Percentiles rank a stretch among this genome's conserved stretches.
Evolutionary conservation across 2,329 filamentous ascomycete species (phyloP).

Genomic region (Sodiomyces alkalinus): DNA sequence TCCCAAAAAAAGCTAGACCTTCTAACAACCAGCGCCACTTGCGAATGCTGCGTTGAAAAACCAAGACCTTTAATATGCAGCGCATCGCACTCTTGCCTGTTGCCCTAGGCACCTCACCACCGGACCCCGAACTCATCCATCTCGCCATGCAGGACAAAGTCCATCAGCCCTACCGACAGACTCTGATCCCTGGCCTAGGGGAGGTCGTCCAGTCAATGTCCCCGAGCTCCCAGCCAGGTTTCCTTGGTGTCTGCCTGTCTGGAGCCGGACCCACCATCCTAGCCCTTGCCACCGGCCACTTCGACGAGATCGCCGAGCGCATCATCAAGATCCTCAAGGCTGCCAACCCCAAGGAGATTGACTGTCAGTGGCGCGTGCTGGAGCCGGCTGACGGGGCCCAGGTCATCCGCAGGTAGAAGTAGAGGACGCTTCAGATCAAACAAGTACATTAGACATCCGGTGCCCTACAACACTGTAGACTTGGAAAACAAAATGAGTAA

Average conservation of each 20-base stretch:
- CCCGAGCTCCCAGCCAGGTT: conserved; percentile 69
- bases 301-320: conserved; percentile 67
- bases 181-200: conserved; percentile 77
- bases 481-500: not conserved
- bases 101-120: conserved; percentile 76
- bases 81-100: conserved; percentile 82
- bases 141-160: conserved; percentile 98
- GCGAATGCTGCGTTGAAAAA: no score
- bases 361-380: conserved; percentile 74
- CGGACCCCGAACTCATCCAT: conserved; percentile 87
- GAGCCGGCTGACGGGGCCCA: conserved; percentile 66
- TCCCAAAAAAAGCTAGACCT: not conserved
- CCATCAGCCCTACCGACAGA: conserved; percentile 90
- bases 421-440: no score
- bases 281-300: conserved; percentile 80
- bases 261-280: conserved; percentile 92
- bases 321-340: conserved; percentile 62
- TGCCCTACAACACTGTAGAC: no score
- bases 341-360: conserved; percentile 46
- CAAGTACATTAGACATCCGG: no score
- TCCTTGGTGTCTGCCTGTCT: conserved; percentile 87
- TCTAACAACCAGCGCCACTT: no score
- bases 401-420: conserved; percentile 22
- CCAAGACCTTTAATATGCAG: conserved; percentile 76
- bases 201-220: conserved; percentile 88